Conservation (phyloP, 2,329 filamentous ascomycete species). For the Zymoseptoria ardabiliae region DNA sequence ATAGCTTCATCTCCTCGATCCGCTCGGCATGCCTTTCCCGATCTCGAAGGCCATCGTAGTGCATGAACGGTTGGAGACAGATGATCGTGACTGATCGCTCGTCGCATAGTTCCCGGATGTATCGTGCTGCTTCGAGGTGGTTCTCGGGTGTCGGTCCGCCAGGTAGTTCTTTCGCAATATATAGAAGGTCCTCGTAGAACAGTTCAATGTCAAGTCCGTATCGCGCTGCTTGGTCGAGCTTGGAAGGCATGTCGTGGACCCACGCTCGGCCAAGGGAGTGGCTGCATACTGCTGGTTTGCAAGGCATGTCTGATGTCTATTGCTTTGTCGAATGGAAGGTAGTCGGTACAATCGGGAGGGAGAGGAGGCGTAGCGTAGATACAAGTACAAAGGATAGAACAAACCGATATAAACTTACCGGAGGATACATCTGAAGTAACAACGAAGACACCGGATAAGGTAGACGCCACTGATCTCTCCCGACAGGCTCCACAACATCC, state of each 20-base stretch:
- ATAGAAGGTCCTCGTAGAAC: conserved; percentile 68
- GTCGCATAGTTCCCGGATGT: conserved; percentile 52
- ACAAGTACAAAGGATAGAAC: not conserved
- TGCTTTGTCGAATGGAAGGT: not conserved
- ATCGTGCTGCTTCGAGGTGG: conserved; percentile 48
- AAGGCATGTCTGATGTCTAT: conserved; percentile 35
- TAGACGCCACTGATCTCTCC: not conserved
- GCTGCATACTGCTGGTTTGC: conserved; percentile 61
- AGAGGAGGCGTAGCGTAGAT: not conserved
- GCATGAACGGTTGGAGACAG: conserved; percentile 67
- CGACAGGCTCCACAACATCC: not conserved
- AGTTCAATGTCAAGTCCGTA: conserved; percentile 68
- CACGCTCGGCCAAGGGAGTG: conserved; percentile 70
- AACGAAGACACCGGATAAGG: not conserved
- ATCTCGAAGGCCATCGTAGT: conserved; percentile 68
- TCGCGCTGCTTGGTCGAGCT: conserved; percentile 59
- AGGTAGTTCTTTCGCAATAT: conserved; percentile 46
- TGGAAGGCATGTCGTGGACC: conserved; percentile 59
- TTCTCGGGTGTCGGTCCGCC: conserved; percentile 42
- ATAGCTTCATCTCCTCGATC: conserved; percentile 58
- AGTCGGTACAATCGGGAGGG: not conserved
- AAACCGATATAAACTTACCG: not conserved
- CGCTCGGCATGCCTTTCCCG: conserved; percentile 49
- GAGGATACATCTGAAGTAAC: not conserved
- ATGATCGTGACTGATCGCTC: conserved; percentile 52